Conservation (phyloP, 768 basidiomycete species). For the Agaricus sinodeliciosus region DNA sequence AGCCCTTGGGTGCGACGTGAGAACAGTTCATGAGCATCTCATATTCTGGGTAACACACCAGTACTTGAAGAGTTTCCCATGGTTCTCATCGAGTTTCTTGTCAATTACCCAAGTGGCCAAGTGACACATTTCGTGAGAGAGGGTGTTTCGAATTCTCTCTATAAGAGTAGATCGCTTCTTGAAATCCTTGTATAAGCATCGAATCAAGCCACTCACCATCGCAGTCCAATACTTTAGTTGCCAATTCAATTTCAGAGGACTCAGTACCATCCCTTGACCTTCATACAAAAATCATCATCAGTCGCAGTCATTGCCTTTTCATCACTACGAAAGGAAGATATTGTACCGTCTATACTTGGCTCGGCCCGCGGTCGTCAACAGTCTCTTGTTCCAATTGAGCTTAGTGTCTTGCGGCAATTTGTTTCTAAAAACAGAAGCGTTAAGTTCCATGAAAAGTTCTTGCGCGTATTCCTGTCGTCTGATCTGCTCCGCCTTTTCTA, state of each 20-base stretch:
- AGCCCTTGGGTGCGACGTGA: conserved; percentile 41
- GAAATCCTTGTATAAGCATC: background rate
- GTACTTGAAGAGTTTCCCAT: conserved; percentile 64
- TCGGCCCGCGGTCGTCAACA: conserved; percentile 63
- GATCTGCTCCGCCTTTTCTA: conserved; percentile 34
- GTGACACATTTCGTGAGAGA: conserved; percentile 93
- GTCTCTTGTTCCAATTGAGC: conserved; percentile 60
- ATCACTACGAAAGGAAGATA: background rate
- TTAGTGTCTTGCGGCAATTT: conserved; percentile 47
- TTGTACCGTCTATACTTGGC: conserved; percentile 58
- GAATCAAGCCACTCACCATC: conserved; percentile 40
- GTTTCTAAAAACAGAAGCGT: conserved; percentile 47
- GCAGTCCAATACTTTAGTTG: conserved; percentile 72
- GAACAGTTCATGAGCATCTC: background rate
- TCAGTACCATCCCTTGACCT: conserved; percentile 56
- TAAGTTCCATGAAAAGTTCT: conserved; percentile 55
- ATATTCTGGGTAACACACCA: conserved; percentile 41
- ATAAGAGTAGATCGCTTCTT: background rate
- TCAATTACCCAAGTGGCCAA: conserved; percentile 83
- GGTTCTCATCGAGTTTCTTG: conserved; percentile 59
- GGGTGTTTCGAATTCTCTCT: conserved; percentile 79
- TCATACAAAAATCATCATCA: background rate
- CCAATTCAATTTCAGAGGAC: conserved; percentile 66
- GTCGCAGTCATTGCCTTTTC: background rate
- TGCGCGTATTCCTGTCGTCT: conserved; percentile 47